Base-by-base conservation (phyloP, 2,329 filamentous ascomycete species). In the Colletotrichum agaves region DNA sequence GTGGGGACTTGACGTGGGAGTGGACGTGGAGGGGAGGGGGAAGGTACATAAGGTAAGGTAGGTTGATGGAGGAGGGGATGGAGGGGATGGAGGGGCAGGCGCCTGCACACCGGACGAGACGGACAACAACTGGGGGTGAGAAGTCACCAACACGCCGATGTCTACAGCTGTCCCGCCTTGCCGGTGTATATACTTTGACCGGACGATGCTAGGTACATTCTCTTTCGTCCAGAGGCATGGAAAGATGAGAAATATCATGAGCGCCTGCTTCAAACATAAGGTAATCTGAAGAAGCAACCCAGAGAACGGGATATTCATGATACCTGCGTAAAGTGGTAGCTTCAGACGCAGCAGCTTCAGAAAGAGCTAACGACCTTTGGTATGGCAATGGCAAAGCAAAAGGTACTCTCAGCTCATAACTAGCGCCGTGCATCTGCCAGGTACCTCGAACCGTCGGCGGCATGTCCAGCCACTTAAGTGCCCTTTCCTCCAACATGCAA, bases 1-100 rank as follows among this genome's bases (percentile, higher is more conserved):
- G 65, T 68, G 65, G 65, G 65, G 65, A 68, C 61, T 61, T 68
- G 65, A 68, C 65, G 65, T 68, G 65, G 65, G 65, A 64, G 47
- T 55, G 55, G 55, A 56, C 63, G 47, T 63, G 64, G 64, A 67
- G 60, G 63, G 64, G 64, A 67, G 60, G 63, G 64, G 64, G 15
- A 10, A 59, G 56, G 56, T 59, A 47, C 56, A 47, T 57, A 7
- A 27, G 27, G 27, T 23, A 23, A 23, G 21, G 37, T 58, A n/a
- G n/a, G n/a, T n/a, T n/a, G n/a, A n/a, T n/a, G n/a, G n/a, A n/a
- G n/a, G n/a, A n/a, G n/a, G n/a, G 41, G 63, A 47, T 39, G 43
- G 15, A 64, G 53, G 61, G 43, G 17, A 41, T 39, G 31, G 63
- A 33, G 39, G 47, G 52, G 47, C 47, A 50, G 31, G 47, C 47